These are phyloP conservation scores for Peronospora belbahrii DNA, from an alignment of 352 stramenopile genomes.

Conservation along the genomic window DNA sequence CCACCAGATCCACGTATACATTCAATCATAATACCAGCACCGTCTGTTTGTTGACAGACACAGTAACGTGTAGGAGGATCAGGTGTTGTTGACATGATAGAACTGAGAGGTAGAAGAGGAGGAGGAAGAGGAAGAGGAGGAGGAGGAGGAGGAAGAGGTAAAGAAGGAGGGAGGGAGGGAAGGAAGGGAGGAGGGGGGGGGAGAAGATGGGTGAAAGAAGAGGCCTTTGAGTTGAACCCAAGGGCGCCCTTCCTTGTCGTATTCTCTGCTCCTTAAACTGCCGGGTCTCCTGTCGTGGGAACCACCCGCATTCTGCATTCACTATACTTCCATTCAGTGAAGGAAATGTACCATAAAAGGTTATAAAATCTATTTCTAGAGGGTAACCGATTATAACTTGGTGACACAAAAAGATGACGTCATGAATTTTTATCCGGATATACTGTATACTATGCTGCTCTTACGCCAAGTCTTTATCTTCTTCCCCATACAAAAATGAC, in stretches of 20 bases:
- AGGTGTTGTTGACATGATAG: conserved; percentile 36
- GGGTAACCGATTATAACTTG: not conserved
- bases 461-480: too few relatives aligned
- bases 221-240: not conserved
- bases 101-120: not conserved
- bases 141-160: not conserved
- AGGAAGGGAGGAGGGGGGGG: not conserved
- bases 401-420: too few relatives aligned
- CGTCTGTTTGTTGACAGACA: conserved; percentile 76
- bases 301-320: conserved; percentile 4
- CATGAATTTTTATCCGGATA: not conserved
- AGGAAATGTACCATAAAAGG: not conserved
- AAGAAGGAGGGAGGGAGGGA: not conserved
- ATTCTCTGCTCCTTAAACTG: not conserved
- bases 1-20: conserved; percentile 85
- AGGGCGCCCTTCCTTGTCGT: conserved; percentile 1
- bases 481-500: too few relatives aligned
- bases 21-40: conserved; percentile 89
- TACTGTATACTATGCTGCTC: not conserved
- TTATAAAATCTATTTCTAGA: conserved; percentile 2
- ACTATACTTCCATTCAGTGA: conserved; percentile 1
- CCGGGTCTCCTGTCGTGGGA: conserved; percentile 5
- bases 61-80: conserved; percentile 66
- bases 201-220: too few relatives aligned
- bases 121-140: not conserved